These are phyloP conservation scores for Gracilaria domingensis DNA, from an alignment of 23 red algal species.

Conservation along the genomic window DNA sequence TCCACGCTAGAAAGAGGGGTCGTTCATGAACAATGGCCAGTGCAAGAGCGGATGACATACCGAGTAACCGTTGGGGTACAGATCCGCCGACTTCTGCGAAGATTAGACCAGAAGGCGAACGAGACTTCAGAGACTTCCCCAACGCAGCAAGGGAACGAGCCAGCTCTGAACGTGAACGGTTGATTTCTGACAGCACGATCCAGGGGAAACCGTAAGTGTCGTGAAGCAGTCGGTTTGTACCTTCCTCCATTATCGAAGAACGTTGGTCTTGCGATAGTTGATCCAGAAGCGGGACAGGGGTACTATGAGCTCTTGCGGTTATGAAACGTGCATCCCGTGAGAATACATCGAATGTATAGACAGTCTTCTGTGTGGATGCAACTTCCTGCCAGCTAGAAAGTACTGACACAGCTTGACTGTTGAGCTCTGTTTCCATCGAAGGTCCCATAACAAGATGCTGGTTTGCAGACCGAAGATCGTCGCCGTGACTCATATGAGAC, in stretches of 20 bases:
- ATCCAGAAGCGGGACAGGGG: slow-evolving; percentile 40
- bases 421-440: slow-evolving; percentile 58
- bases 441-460: slow-evolving; percentile 65
- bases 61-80: slow-evolving; percentile 66
- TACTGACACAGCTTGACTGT: slow-evolving; percentile 48
- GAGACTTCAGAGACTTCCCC: slow-evolving; percentile 12
- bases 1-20: slow-evolving; percentile 69
- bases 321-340: slow-evolving; percentile 51
- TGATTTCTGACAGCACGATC: slow-evolving; percentile 59
- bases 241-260: slow-evolving; percentile 30
- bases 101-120: slow-evolving; percentile 40
- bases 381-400: slow-evolving; percentile 47
- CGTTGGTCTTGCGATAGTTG: slow-evolving; percentile 35
- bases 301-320: background rate
- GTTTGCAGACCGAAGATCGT: slow-evolving; percentile 41
- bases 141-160: slow-evolving; percentile 52
- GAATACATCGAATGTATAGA: slow-evolving; percentile 39
- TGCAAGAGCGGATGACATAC: slow-evolving; percentile 70
- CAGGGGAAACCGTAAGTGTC: slow-evolving; percentile 67
- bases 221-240: slow-evolving; percentile 61
- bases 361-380: slow-evolving; percentile 27
- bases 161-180: slow-evolving; percentile 45
- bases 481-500: slow-evolving; percentile 54
- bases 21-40: slow-evolving; percentile 64
- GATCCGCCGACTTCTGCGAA: slow-evolving; percentile 72